Base-by-base conservation (phyloP, 2,329 filamentous ascomycete species). In the Pseudogymnoascus pannorum region DNA sequence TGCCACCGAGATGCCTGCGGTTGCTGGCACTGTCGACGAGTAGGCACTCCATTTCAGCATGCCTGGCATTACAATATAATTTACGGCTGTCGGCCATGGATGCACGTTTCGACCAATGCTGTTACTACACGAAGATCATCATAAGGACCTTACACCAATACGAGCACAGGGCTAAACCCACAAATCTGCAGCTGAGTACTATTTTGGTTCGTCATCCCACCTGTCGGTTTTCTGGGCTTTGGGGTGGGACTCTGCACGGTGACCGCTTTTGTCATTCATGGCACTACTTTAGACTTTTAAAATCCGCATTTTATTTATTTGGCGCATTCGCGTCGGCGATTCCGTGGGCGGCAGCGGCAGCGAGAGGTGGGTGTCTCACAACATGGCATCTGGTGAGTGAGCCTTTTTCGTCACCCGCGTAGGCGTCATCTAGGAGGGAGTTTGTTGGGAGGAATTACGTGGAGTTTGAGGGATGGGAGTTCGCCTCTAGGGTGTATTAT, bases 21-120 rank as follows among this genome's bases (percentile, higher is more conserved):
- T 66, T 62, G 64, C 68, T 44, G 67, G 62, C 60, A 64, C 67
- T 24, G 68, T 71, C 40, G 61, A 63, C 31, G 44, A 58, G 38
- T 40, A 16, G 18, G 38, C 31, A 38, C 38, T 18, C 2, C 31
- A 35, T 38, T 22, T 18, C 31, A 33, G 31, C 57, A 36, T 58
- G 12, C 14, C 8, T 20, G 7, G 31, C 31, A 38, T 26, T 58
- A 26, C 31, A 36, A 58, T 18, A 36, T 20, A 35, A 26, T 38
- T 38, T n/a, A 29, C 35, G 18, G 16, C 22, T 18, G 29, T 38
- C 57, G 31, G 16, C 16, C 18, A 58, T 38, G 31, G 31, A 58
- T 58, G 31, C 9, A 54, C n/a, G n/a, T 18, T 54, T 54, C 24
- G 24, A 31, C 44, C 11, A 8, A 24, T 54, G 9, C 44, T 31